Evolutionary conservation across 805 yeast species (phyloP).

Genomic region (Cyberlindnera xylosilytica): DNA sequence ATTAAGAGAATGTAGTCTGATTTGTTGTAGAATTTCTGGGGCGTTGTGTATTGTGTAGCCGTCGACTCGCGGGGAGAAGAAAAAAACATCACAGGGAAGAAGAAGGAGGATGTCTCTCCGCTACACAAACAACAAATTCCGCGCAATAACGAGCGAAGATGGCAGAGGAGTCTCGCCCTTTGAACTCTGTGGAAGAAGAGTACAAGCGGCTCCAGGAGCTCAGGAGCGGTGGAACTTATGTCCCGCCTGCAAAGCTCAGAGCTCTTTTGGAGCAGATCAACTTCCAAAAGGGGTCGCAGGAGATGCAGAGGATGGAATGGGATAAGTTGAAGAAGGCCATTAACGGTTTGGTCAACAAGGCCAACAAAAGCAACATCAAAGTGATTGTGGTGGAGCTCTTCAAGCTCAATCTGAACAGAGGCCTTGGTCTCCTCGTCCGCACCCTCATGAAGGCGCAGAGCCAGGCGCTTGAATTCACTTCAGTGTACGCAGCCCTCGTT

Average conservation of each 20-base stretch:
- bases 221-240: constrained; percentile 44
- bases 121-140: too few species aligned
- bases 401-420: constrained; percentile 55
- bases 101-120: too few species aligned
- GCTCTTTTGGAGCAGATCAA: constrained; percentile 38
- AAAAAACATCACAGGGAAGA: too few species aligned
- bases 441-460: constrained; percentile 53
- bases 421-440: constrained; percentile 58
- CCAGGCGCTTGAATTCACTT: constrained; percentile 37
- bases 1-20: too few species aligned
- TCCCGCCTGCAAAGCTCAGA: constrained; percentile 52
- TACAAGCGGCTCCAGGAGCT: constrained; percentile 35
- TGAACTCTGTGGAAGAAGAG: constrained; percentile 29
- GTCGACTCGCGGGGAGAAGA: too few species aligned
- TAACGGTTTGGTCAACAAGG: constrained; percentile 45
- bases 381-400: constrained; percentile 48
- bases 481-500: constrained; percentile 54
- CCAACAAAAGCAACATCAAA: constrained; percentile 45
- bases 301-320: constrained; percentile 58
- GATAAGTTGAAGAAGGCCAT: constrained; percentile 44
- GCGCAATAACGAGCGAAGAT: too few species aligned
- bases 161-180: not conserved
- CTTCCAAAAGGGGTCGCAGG: constrained; percentile 31
- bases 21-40: too few species aligned
- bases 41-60: too few species aligned